Base-by-base conservation (phyloP, 768 basidiomycete species). In the Tylopilus sp. region DNA sequence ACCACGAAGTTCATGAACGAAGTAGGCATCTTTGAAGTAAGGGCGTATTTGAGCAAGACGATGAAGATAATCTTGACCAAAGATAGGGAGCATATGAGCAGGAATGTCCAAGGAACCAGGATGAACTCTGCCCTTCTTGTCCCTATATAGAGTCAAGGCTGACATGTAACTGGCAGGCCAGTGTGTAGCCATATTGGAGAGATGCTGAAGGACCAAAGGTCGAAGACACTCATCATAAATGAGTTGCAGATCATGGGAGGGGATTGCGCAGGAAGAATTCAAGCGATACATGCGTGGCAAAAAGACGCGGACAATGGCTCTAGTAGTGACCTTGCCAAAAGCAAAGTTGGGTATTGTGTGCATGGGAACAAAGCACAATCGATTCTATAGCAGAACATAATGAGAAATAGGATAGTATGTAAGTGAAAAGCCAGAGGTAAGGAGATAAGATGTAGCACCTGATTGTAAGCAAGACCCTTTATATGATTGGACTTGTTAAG, bases 1-100 rank as follows among this genome's bases (percentile, higher is more conserved):
- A 3, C 56, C 52, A 0, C 28, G 20, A 0, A 59, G 22, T 18
- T 59, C 56, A 25, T 59, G 56, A 0, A 15, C 47, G 12, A 58
- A 59, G 7, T 59, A 59, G 3, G 26, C 26, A 7, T 28, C 26
- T 2, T 10, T 6, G 10, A 28, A 28, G 26, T 28, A 28, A 7
- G 26, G 26, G 10, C 26, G 26, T 8, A 28, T 6, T 28, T n/a
- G n/a, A n/a, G n/a, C n/a, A n/a, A n/a, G n/a, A n/a, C n/a, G n/a
- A n/a, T n/a, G n/a, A n/a, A n/a, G n/a, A n/a, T n/a, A n/a, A n/a
- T n/a, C n/a, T n/a, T n/a, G n/a, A n/a, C n/a, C n/a, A n/a, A n/a
- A n/a, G n/a, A n/a, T n/a, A n/a, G n/a, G n/a, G n/a, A n/a, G n/a
- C n/a, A 35, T 6, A 3, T 35, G 15, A 7, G 35, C 15, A 35